A percentile compares a stretch with the other conserved stretches of the same genome.
phyloP scores from a whole-genome alignment of 78 protist genomes.

The Guillardia theta region DNA sequence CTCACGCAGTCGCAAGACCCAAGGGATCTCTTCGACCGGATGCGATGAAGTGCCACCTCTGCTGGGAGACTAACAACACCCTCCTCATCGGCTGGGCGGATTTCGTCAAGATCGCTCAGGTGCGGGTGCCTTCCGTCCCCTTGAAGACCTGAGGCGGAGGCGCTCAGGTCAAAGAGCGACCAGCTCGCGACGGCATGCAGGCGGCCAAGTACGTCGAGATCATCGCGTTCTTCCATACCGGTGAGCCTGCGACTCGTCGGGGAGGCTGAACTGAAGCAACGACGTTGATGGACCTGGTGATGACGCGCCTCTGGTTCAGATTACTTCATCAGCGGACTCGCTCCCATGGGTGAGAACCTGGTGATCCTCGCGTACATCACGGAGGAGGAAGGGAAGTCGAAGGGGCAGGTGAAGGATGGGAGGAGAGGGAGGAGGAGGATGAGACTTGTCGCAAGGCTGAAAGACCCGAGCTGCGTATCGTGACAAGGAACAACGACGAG shows the following conservation, averaged over 20 bases:
- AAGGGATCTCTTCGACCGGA: conserved; percentile 55
- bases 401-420: no score
- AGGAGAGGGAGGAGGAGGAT: background rate
- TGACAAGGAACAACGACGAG: conserved; percentile 50
- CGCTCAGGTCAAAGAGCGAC: background rate
- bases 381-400: conserved; percentile 18
- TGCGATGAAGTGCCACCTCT: conserved; percentile 68
- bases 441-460: background rate
- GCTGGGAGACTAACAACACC: conserved; percentile 73
- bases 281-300: no score
- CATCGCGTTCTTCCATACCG: conserved; percentile 59
- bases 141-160: background rate
- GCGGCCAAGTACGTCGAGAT: conserved; percentile 40
- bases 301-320: no score
- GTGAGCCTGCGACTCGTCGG: no score
- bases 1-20: background rate
- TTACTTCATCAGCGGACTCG: conserved; percentile 70
- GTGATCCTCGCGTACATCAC: conserved; percentile 65
- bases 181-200: background rate
- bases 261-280: no score
- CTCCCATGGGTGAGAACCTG: conserved; percentile 76
- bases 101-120: conserved; percentile 46
- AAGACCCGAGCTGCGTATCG: conserved; percentile 67
- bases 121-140: background rate
- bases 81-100: conserved; percentile 91